Evolutionary conservation across 169 alveolate species (phyloP).

Genomic region (Plasmodium yoelii): DNA sequence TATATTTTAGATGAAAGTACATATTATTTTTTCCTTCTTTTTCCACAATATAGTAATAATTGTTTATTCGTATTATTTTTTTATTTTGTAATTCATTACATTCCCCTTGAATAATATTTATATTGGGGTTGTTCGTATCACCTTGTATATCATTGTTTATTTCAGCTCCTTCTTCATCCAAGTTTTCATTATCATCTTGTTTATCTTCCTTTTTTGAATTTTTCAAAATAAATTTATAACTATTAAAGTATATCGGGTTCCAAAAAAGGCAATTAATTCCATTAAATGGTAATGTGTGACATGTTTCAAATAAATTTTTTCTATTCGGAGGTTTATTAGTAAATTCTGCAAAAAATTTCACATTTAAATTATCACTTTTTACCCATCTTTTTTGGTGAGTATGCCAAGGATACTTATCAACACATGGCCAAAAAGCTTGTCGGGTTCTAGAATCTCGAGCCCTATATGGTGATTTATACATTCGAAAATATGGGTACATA

Average conservation of each 20-base stretch:
- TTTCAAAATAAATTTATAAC: conserved; percentile 46
- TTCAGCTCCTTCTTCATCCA: conserved; percentile 17
- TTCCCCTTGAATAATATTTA: too few relatives aligned
- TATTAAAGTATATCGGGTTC: conserved; percentile 32
- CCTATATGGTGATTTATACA: conserved; percentile 85
- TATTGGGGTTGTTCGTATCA: conserved; percentile 31
- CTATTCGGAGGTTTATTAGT: conserved; percentile 54
- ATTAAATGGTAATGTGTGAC: conserved; percentile 85
- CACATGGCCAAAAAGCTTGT: conserved; percentile 83
- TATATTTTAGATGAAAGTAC: conserved; percentile 16
- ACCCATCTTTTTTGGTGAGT: conserved; percentile 86
- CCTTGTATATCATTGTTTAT: conserved; percentile 18
- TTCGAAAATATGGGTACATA: conserved; percentile 84
- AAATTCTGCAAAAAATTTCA: conserved; percentile 82
- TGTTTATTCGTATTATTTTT: conserved; percentile 60
- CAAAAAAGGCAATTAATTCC: conserved; percentile 85
- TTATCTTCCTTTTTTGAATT: conserved; percentile 12
- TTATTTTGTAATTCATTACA: conserved; percentile 16
- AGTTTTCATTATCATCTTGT: conserved; percentile 10
- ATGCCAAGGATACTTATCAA: conserved; percentile 88
- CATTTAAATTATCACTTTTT: conserved; percentile 64
- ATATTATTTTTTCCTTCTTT: conserved; percentile 50
- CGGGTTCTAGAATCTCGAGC: conserved; percentile 85
- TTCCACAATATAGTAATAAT: conserved; percentile 63
- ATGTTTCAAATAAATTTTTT: conserved; percentile 80